A percentile compares a stretch with the other conserved stretches of the same genome.
These are phyloP conservation scores for Neurospora terricola DNA, from an alignment of 495 filamentous ascomycete genomes.

Conservation along the genomic window DNA sequence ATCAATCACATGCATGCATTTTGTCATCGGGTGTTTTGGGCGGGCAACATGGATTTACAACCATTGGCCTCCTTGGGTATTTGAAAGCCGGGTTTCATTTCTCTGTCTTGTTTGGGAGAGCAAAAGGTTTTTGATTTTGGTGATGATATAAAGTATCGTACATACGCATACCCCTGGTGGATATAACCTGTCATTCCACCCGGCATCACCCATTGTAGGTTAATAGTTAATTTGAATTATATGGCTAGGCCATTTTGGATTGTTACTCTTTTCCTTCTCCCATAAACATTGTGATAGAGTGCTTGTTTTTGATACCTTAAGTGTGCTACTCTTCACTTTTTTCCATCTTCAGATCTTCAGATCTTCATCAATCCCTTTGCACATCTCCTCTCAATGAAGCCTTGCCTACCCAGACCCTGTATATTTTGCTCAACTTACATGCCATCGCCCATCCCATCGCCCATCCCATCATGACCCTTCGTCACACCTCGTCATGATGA, in stretches of 20 bases:
- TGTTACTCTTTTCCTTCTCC: neutral
- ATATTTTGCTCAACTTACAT: no score
- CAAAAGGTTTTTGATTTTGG: neutral
- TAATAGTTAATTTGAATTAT: neutral
- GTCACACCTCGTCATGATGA: no score
- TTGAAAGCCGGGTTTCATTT: neutral
- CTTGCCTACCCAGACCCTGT: no score
- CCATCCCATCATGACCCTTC: no score
- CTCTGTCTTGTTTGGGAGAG: neutral
- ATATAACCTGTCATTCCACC: neutral
- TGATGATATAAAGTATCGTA: neutral
- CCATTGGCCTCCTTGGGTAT: neutral
- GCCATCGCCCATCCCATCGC: no score
- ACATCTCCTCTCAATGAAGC: neutral
- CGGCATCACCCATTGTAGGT: neutral
- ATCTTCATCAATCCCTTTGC: neutral
- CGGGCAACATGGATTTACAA: neutral
- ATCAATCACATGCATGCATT: conserved; percentile 6
- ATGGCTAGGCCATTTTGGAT: neutral
- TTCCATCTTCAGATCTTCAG: neutral
- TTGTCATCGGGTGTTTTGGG: neutral
- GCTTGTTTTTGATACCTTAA: neutral
- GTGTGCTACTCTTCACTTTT: no score
- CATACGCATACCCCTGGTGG: neutral
- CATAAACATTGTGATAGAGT: neutral